Conservation (phyloP, 2,329 filamentous ascomycete species). For the Aschersonia sp. region DNA sequence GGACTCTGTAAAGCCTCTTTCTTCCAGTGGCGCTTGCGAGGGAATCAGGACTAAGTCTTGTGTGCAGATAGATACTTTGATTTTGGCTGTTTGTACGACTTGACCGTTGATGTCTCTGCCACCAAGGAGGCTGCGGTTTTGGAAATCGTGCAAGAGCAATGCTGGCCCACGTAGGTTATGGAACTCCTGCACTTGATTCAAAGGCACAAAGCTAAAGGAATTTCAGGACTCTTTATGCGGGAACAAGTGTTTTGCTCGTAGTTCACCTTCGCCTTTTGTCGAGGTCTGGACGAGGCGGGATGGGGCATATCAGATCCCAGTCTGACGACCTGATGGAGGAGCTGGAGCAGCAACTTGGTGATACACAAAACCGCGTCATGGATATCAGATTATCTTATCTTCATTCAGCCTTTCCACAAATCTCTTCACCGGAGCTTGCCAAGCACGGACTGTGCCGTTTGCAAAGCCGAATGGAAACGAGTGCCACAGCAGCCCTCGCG, state of each 20-base stretch:
- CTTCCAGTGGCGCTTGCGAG: not conserved
- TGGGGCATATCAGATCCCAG: conserved; percentile 18
- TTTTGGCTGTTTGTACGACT: conserved; percentile 34
- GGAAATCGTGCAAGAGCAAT: conserved; percentile 30
- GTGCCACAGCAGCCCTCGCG: conserved; percentile 33
- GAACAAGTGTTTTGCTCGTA: conserved; percentile 32
- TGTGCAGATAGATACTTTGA: conserved; percentile 17
- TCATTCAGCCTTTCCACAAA: conserved; percentile 38
- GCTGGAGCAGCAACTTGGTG: conserved; percentile 41
- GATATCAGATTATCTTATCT: conserved; percentile 37
- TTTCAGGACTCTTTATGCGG: conserved; percentile 24
- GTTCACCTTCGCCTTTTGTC: conserved; percentile 26
- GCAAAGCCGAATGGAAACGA: conserved; percentile 37
- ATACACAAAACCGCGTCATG: conserved; percentile 32
- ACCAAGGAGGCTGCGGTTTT: conserved; percentile 24
- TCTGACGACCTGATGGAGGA: conserved; percentile 45
- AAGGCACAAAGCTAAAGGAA: conserved; percentile 5
- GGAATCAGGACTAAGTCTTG: conserved; percentile 1
- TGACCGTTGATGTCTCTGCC: conserved; percentile 31
- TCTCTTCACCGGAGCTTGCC: conserved; percentile 8
- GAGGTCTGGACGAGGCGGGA: conserved; percentile 1
- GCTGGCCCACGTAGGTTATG: conserved; percentile 24
- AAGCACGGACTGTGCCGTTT: conserved; percentile 20
- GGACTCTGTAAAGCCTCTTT: not conserved
- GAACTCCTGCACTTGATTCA: not conserved